Evolutionary conservation across 768 basidiomycete species (phyloP).

Genomic region (Suillus paluster): DNA sequence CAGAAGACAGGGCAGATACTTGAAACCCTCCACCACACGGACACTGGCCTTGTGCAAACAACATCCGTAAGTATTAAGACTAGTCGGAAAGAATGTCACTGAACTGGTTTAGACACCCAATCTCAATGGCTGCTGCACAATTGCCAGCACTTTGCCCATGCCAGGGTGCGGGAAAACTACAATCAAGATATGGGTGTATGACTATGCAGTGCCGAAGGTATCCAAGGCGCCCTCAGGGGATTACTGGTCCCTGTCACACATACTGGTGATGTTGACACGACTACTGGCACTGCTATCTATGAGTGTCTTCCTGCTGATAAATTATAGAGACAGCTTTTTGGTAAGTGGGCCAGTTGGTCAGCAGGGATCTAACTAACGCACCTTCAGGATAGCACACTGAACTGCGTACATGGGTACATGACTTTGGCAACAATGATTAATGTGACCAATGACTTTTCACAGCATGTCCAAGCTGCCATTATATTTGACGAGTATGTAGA

Average conservation of each 20-base stretch:
- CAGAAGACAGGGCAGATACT: slow-evolving; percentile 5
- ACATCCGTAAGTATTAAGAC: background rate
- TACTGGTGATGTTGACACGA: too few species aligned
- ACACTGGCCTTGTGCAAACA: slow-evolving; percentile 2
- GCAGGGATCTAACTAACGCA: background rate
- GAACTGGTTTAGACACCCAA: background rate
- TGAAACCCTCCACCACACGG: background rate
- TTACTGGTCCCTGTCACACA: too few species aligned
- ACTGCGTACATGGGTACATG: background rate
- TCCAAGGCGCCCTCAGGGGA: background rate
- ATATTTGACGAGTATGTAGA: too few species aligned
- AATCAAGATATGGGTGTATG: slow-evolving; percentile 9
- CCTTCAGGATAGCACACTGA: background rate
- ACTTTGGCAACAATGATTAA: background rate
- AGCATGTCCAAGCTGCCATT: too few species aligned
- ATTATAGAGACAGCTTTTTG: too few species aligned
- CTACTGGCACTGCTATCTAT: too few species aligned
- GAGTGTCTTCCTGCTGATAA: too few species aligned
- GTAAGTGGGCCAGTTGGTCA: background rate
- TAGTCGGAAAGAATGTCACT: background rate
- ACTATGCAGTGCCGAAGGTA: background rate
- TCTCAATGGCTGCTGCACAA: slow-evolving; percentile 4
- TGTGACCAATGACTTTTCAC: background rate
- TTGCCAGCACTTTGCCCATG: slow-evolving; percentile 6
- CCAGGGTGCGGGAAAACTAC: background rate